phyloP scores from a whole-genome alignment of 2,329 filamentous ascomycete genomes.

The Alternaria panax region DNA sequence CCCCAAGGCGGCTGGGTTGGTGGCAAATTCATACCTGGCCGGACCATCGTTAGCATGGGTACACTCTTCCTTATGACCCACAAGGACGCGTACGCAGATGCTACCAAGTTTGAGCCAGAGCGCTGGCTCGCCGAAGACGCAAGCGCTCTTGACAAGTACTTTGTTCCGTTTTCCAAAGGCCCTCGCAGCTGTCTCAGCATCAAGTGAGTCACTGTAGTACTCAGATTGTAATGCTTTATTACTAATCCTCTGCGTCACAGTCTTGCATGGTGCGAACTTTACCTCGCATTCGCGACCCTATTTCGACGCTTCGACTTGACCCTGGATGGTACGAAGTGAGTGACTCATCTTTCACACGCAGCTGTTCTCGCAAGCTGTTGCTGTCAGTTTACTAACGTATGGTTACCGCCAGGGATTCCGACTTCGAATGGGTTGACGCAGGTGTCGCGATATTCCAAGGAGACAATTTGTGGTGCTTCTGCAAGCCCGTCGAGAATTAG shows the following conservation, averaged over 20 bases:
- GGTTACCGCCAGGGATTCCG: background rate
- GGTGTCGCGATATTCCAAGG: background rate
- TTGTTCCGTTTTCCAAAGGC: background rate
- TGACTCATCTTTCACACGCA: background rate
- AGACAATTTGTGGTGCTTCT: background rate
- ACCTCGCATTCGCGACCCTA: background rate
- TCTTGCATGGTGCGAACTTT: background rate
- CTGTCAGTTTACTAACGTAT: background rate
- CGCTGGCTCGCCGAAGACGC: background rate
- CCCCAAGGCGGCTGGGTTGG: background rate
- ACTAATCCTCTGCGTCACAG: background rate
- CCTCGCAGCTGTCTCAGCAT: background rate
- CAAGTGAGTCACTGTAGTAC: background rate
- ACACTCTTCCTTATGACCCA: background rate
- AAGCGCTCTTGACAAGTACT: background rate
- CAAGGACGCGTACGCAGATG: background rate
- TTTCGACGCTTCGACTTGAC: background rate
- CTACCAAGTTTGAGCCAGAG: background rate
- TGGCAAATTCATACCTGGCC: background rate
- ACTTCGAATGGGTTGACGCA: background rate
- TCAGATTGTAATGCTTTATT: background rate
- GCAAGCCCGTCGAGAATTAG: background rate
- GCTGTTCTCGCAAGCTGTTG: background rate
- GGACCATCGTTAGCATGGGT: background rate
- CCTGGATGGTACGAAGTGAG: background rate